Evolutionary conservation across 305 asterid genomes (phyloP), one percentile per base, ranked within the genome.

Genomic region (Ilex paraguariensis): DNA sequence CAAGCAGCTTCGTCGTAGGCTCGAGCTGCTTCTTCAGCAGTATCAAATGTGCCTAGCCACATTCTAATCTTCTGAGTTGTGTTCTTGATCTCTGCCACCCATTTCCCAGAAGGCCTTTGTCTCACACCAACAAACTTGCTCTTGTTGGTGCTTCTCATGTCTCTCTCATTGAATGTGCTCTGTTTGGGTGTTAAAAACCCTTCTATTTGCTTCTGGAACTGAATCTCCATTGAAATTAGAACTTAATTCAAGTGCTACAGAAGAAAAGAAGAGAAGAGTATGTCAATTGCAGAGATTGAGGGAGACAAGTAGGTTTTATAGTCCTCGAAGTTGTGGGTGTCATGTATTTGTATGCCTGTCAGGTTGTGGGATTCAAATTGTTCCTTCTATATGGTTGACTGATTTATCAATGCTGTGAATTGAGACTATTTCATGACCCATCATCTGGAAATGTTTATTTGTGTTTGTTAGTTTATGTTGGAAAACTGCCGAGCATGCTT

Each of bases 11-110:
- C 94, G 57, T 90, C 94, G 4, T 90, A 90, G 15, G 97, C 95
- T 6, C 60, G 87, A 9, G 96, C 97, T 36, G 97, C 97, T 68
- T 91, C 97, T 67, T 87, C 97, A 30, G 95, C 96, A 0, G 96
- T 86, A 68, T 91, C 96, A 55, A 91, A 91, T 0, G 96, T 91
- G 6, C 97, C 97, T 0, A 91, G 81, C 97, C 97, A 91, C 93
- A 91, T 81, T 40, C 96, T 71, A 75, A 91, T 88, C 88, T 88
- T 90, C 13, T 91, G 97, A 31, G 93, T 82, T 3, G 96, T 87
- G 85, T 91, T 86, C 83, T 87, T 87, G 79, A 91, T 87, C 66
- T 91, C 96, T 0, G 93, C 96, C 3, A 91, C 96, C 95, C 96
- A 91, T 81, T 86, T 87, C 10, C 97, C 96, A 2, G 96, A 90